Evolutionary conservation across 352 stramenopile species (phyloP).

Genomic region (Globisporangium radiosum): DNA sequence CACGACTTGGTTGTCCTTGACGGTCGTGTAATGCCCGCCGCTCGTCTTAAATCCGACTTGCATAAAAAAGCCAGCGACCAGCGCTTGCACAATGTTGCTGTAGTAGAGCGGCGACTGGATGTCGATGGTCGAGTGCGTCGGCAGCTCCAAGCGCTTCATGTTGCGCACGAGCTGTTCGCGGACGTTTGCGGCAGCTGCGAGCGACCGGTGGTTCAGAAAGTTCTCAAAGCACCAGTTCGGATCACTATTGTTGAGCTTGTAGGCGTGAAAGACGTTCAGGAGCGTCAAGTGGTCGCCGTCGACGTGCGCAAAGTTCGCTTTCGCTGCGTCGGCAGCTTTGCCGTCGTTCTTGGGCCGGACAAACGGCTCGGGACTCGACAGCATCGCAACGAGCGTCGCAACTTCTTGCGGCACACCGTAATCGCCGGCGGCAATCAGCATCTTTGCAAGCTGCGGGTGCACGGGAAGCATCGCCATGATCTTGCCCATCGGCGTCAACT

Average conservation of each 20-base stretch:
- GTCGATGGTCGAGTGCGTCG: conserved; percentile 67
- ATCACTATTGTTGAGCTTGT: conserved; percentile 87
- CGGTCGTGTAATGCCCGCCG: conserved; percentile 95
- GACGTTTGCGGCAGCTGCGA: conserved; percentile 93
- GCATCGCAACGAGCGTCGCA: conserved; percentile 95
- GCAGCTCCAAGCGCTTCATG: conserved; percentile 91
- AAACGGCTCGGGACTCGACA: conserved; percentile 93
- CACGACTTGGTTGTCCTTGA: conserved; percentile 99
- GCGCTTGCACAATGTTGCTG: conserved; percentile 88
- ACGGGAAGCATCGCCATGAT: conserved; percentile 96
- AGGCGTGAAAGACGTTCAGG: conserved; percentile 98
- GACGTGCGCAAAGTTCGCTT: conserved; percentile 92
- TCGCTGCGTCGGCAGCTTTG: conserved; percentile 96
- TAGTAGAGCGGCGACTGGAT: conserved; percentile 87
- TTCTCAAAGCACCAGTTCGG: conserved; percentile 98
- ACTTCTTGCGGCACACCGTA: conserved; percentile 97
- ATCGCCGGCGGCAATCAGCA: conserved; percentile 93
- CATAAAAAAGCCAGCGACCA: conserved; percentile 98
- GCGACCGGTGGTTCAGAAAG: conserved; percentile 95
- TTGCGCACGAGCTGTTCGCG: conserved; percentile 95
- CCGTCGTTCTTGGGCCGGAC: conserved; percentile 94
- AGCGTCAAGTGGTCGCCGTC: conserved; percentile 98
- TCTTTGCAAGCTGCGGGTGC: conserved; percentile 97
- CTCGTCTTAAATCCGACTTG: conserved; percentile 87
- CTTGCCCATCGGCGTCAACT: conserved; percentile 89